These are phyloP conservation scores for Plasmodium relictum DNA, from an alignment of 169 alveolate genomes.

Conservation along the genomic window DNA sequence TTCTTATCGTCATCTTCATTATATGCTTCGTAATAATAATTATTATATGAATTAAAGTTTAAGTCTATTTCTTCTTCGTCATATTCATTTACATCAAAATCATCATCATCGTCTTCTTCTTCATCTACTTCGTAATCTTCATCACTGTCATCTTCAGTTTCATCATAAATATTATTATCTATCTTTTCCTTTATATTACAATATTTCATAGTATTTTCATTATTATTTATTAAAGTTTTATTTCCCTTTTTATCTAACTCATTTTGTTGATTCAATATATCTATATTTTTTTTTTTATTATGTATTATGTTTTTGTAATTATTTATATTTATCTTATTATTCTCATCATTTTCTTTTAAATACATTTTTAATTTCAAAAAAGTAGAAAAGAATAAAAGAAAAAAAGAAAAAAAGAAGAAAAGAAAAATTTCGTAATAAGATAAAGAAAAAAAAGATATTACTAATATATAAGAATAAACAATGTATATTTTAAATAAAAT, in stretches of 20 bases:
- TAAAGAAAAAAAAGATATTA: too few species aligned
- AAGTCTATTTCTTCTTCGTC: slow-evolving; percentile 36
- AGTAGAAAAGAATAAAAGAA: neutral
- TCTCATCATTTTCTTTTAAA: slow-evolving; percentile 41
- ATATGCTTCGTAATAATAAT: slow-evolving; percentile 25
- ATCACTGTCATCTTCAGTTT: slow-evolving; percentile 2
- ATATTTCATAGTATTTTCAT: neutral
- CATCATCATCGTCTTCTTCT: slow-evolving; percentile 31
- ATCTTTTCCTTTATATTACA: neutral
- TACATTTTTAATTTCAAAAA: slow-evolving; percentile 6
- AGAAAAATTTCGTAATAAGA: too few species aligned
- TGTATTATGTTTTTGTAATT: slow-evolving; percentile 54
- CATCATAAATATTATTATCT: neutral
- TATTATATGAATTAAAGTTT: slow-evolving; percentile 55
- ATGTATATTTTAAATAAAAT: too few species aligned
- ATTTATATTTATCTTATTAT: slow-evolving; percentile 33
- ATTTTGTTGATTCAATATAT: slow-evolving; percentile 9
- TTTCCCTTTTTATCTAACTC: slow-evolving; percentile 19
- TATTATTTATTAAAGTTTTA: neutral
- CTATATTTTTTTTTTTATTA: slow-evolving; percentile 42
- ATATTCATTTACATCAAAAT: slow-evolving; percentile 41
- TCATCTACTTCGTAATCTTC: slow-evolving; percentile 21
- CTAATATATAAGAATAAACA: too few species aligned
- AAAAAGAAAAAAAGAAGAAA: too few species aligned
- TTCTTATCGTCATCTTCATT: slow-evolving; percentile 16